Conservation (phyloP, 2,329 filamentous ascomycete genomes). For the Calonectria henricotiae region DNA sequence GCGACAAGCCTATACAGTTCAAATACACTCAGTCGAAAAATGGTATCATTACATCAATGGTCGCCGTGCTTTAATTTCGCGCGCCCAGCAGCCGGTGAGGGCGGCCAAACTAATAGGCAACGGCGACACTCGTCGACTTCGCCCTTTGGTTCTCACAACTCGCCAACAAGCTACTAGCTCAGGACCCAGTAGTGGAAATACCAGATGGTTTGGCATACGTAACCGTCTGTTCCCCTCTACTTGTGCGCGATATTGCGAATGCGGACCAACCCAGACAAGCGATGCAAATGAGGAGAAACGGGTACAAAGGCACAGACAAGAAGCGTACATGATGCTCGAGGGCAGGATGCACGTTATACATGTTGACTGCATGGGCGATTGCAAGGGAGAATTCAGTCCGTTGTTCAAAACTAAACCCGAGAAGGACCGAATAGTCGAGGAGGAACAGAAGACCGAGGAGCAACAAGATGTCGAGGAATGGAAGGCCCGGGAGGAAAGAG, state of each 20-base stretch:
- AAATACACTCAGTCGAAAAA: conserved; percentile 3
- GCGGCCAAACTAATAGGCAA: neutral
- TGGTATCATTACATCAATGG: conserved; percentile 8
- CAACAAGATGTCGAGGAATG: neutral
- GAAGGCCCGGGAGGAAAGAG: neutral
- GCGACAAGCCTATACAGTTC: neutral
- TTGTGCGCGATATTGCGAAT: neutral
- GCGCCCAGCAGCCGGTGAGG: neutral
- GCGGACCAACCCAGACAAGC: neutral
- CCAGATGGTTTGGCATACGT: neutral
- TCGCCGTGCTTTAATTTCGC: too few species aligned
- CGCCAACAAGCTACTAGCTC: neutral
- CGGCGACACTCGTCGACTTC: neutral
- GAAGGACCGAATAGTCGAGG: neutral
- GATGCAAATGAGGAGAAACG: neutral
- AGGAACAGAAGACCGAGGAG: neutral
- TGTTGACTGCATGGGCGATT: neutral
- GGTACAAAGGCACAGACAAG: conserved; percentile 1
- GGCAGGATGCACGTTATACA: conserved; percentile 1
- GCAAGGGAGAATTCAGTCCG: neutral
- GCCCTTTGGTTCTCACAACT: neutral
- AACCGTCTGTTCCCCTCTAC: neutral
- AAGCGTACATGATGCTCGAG: conserved; percentile 29
- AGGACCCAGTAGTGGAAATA: neutral
- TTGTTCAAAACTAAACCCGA: neutral